phyloP scores from a whole-genome alignment of 129 eudicot genomes.

The Pittosporum tobira region DNA sequence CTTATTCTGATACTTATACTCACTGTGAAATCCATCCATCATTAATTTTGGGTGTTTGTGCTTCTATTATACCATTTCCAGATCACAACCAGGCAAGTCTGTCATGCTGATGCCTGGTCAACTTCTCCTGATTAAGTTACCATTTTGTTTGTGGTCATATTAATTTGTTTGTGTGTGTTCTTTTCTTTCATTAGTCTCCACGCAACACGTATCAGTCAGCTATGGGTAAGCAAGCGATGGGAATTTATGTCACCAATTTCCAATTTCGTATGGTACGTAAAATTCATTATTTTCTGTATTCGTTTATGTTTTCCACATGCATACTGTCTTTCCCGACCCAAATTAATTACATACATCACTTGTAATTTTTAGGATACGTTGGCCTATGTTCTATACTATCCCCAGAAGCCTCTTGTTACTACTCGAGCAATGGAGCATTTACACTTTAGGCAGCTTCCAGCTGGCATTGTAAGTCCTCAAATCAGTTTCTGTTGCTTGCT shows the following conservation, averaged over 20 bases:
- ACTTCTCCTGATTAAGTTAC: neutral
- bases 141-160: neutral
- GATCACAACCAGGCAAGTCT: slow-evolving; percentile 85
- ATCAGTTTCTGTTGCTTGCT: neutral
- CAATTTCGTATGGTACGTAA: slow-evolving; percentile 80
- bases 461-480: slow-evolving; percentile 53
- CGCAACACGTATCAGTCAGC: slow-evolving; percentile 99
- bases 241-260: slow-evolving; percentile 87
- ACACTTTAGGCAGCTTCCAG: slow-evolving; percentile 97
- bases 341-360: neutral
- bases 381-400: slow-evolving; percentile 95
- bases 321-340: neutral
- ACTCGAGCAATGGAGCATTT: slow-evolving; percentile 98
- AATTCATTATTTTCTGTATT: neutral
- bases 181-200: slow-evolving; percentile 56
- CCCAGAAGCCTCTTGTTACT: slow-evolving; percentile 95
- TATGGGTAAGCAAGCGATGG: slow-evolving; percentile 99
- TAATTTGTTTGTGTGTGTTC: neutral
- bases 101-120: neutral
- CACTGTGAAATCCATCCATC: slow-evolving; percentile 99
- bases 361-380: slow-evolving; percentile 66
- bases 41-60: slow-evolving; percentile 89
- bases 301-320: neutral
- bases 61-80: slow-evolving; percentile 93
- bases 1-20: slow-evolving; percentile 81